phyloP scores from a whole-genome alignment of 768 basidiomycete genomes.

The Lactarius trivialis region DNA sequence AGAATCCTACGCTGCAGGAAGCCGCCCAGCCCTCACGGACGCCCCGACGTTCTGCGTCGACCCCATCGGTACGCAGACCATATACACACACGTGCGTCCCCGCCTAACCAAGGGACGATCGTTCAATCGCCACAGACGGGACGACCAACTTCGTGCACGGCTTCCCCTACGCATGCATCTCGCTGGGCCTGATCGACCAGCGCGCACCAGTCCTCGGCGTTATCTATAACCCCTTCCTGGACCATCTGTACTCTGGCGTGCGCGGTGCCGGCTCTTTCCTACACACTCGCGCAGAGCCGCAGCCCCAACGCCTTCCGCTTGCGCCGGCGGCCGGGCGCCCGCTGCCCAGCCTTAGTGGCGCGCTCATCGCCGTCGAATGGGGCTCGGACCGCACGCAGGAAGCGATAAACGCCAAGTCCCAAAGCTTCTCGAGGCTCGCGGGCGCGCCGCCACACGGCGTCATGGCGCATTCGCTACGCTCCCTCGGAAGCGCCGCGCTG shows the following conservation, averaged over 20 bases:
- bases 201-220: slow-evolving; percentile 83
- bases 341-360: slow-evolving; percentile 60
- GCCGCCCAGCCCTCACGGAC: slow-evolving; percentile 64
- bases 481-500: slow-evolving; percentile 77
- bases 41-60: slow-evolving; percentile 95
- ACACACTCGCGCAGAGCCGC: slow-evolving; percentile 25
- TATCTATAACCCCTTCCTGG: slow-evolving; percentile 78
- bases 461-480: slow-evolving; percentile 82
- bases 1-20: slow-evolving; percentile 81
- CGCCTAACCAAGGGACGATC: neutral
- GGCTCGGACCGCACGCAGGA: slow-evolving; percentile 64
- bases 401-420: slow-evolving; percentile 50
- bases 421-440: slow-evolving; percentile 68
- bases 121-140: slow-evolving; percentile 45
- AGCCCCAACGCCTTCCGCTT: slow-evolving; percentile 58
- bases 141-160: slow-evolving; percentile 86
- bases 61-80: slow-evolving; percentile 62
- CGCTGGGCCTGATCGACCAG: slow-evolving; percentile 81
- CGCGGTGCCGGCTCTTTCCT: slow-evolving; percentile 78
- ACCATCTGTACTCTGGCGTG: slow-evolving; percentile 77
- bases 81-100: neutral
- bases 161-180: slow-evolving; percentile 86
- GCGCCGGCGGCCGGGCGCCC: slow-evolving; percentile 41
- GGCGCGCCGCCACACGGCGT: slow-evolving; percentile 60
- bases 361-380: slow-evolving; percentile 82